Percentiles rank a stretch among this genome's conserved stretches.
Conservation (phyloP, 306 rosid species). For the Castanea sativa region DNA sequence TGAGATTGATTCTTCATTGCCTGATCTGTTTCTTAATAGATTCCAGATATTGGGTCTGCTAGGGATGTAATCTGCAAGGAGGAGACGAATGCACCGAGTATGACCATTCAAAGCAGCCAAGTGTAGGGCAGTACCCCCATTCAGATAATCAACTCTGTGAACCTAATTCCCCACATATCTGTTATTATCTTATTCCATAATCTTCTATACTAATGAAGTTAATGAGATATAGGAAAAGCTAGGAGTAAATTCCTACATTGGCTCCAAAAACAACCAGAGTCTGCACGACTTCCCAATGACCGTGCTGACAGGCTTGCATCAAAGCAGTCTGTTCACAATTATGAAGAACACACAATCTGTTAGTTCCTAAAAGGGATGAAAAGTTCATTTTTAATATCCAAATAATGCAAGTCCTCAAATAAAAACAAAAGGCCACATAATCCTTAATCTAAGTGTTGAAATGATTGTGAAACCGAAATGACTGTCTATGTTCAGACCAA, state of each 20-base stretch:
- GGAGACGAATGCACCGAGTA: constrained; percentile 76
- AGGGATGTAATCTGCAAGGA: constrained; percentile 82
- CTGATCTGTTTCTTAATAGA: constrained; percentile 31
- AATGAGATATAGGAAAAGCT: constrained; percentile 8
- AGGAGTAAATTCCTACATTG: constrained; percentile 50
- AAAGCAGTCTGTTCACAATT: constrained; percentile 79
- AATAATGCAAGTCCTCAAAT: not conserved
- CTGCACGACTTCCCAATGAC: constrained; percentile 97
- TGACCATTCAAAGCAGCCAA: constrained; percentile 95
- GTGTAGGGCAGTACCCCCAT: constrained; percentile 96
- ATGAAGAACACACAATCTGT: constrained; percentile 10
- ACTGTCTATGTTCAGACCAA: not conserved
- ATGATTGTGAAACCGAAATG: constrained; percentile 12
- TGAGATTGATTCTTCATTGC: constrained; percentile 40
- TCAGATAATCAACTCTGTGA: constrained; percentile 84
- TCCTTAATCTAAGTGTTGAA: constrained; percentile 1
- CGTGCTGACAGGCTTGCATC: constrained; percentile 99
- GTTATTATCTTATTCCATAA: constrained; percentile 4
- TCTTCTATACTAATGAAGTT: not conserved
- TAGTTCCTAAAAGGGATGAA: not conserved
- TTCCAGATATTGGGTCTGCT: constrained; percentile 67
- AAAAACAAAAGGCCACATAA: not conserved
- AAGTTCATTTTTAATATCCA: constrained; percentile 6
- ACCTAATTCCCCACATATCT: constrained; percentile 51
- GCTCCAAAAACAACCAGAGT: constrained; percentile 66